Conservation (phyloP, 192 early-diverging fungal species). For the Phlyctochytrium bullatum region DNA sequence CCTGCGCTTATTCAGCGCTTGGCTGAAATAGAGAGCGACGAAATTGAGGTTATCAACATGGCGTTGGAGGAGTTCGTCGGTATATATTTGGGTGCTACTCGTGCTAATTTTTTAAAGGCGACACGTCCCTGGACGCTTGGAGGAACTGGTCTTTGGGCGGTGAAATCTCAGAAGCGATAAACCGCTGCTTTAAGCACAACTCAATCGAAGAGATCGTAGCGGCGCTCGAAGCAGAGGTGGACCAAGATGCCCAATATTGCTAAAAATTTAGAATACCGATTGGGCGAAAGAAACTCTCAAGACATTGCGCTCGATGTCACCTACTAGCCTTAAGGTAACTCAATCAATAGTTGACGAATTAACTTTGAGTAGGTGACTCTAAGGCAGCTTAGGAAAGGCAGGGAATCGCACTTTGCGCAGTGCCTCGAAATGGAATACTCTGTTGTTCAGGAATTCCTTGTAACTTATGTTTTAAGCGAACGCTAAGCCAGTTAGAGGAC, state of each 20-base stretch:
- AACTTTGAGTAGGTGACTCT: constrained; percentile 61
- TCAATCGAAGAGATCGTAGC: constrained; percentile 80
- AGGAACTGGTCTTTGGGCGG: constrained; percentile 49
- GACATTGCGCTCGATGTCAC: constrained; percentile 68
- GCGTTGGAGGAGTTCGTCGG: constrained; percentile 90
- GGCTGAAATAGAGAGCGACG: constrained; percentile 72
- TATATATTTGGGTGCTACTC: constrained; percentile 41
- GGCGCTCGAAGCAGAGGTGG: constrained; percentile 73
- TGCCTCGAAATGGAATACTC: constrained; percentile 87
- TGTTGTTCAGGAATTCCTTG: constrained; percentile 74
- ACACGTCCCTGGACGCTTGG: constrained; percentile 17
- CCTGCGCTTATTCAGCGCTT: constrained; percentile 76
- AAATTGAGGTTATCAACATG: constrained; percentile 75
- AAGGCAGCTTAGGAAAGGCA: constrained; percentile 74
- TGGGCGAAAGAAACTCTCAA: constrained; percentile 72
- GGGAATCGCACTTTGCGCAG: constrained; percentile 62
- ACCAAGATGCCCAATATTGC: background rate
- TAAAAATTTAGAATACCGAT: constrained; percentile 23
- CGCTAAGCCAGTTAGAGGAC: constrained; percentile 15
- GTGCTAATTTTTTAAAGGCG: constrained; percentile 1
- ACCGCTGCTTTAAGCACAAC: constrained; percentile 78
- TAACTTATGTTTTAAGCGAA: background rate
- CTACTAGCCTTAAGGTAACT: constrained; percentile 73
- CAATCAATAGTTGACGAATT: background rate
- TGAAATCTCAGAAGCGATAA: constrained; percentile 62